Base-by-base conservation (phyloP, 805 yeast genomes). In the Hanseniaspora mollemarum region DNA sequence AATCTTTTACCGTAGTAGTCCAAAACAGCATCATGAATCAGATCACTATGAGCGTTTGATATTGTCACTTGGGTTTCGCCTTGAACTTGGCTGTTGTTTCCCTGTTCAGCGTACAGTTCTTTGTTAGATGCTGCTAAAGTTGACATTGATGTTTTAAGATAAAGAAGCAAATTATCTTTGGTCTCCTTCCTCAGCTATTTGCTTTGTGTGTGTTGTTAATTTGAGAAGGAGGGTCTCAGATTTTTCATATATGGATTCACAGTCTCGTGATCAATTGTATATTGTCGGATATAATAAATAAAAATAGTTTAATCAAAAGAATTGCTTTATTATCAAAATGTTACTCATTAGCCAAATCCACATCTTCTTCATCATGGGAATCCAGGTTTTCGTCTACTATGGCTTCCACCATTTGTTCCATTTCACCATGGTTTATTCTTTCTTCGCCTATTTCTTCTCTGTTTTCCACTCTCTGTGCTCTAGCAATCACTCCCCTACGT, bases 1-100 rank as follows among this genome's bases (percentile, higher is more conserved):
- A 92, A 73, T 57, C 95, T 76, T 65, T 87, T 87, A 25, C 98
- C 98, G 64, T 92, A 92, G 72, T 90, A 92, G 66, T 92, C 98
- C 61, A 92, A 76, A 49, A 86, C 95, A 16, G 97, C 98, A 63
- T 92, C 98, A 67, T 92, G 98, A 60, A 87, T 86, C 62, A 87
- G 71, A 67, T 87, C 96, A 57, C 83, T 87, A 66, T 88, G 96
- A 24, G 94, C 92, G 67, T 87, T 87, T 29, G 84, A 81, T 65
- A 88, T 83, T 46, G 94, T 79, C 46, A 86, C 94, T 33, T 46
- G 42, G 10, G 44, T 16, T 32, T 46, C 51, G 4, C 50, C 95
- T 63, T 60, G 78, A 57, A 81, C 87, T 53, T 0, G 85, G 74
- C 18, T 82, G 66, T 1, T 76, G 68, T 10, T 26, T 33, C 52